A percentile compares a stretch with the other conserved stretches of the same genome.
Conservation (phyloP, 2,329 filamentous ascomycete genomes). For the Penicillium oxalicum region DNA sequence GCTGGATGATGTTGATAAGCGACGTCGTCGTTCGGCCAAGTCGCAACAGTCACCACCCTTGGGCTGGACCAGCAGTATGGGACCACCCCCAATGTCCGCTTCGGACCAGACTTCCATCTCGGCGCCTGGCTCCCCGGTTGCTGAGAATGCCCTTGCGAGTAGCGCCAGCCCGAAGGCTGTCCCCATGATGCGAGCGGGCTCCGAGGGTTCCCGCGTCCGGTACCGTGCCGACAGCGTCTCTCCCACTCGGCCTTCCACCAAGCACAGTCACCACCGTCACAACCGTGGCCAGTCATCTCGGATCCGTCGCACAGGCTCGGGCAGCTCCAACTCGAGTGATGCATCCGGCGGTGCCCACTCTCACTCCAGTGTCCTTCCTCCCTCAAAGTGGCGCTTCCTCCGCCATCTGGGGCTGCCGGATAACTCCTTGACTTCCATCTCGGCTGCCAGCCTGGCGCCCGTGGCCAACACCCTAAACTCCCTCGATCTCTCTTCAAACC, state of each 20-base stretch:
- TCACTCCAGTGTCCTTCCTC: conserved; percentile 68
- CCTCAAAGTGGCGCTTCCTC: conserved; percentile 91
- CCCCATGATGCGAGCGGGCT: conserved; percentile 52
- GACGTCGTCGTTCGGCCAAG: conserved; percentile 81
- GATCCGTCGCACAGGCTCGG: conserved; percentile 79
- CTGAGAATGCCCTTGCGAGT: conserved; percentile 43
- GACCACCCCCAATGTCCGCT: conserved; percentile 58
- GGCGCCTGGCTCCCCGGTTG: conserved; percentile 59
- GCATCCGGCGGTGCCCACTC: conserved; percentile 58
- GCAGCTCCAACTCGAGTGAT: conserved; percentile 79
- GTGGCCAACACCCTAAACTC: conserved; percentile 85
- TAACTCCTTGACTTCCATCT: conserved; percentile 78
- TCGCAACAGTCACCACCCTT: conserved; percentile 71
- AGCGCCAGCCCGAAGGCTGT: conserved; percentile 45
- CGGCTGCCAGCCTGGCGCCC: conserved; percentile 68
- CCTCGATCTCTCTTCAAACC: conserved; percentile 84
- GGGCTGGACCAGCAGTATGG: conserved; percentile 53
- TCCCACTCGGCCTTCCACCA: conserved; percentile 68
- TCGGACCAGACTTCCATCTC: conserved; percentile 63
- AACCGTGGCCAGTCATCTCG: conserved; percentile 63
- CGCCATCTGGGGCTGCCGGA: conserved; percentile 87
- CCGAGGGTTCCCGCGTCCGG: conserved; percentile 41
- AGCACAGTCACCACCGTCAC: conserved; percentile 61
- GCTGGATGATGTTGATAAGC: conserved; percentile 90
- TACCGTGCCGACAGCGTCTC: conserved; percentile 66